These are phyloP conservation scores for Plasmodium vinckei DNA, from an alignment of 169 alveolate genomes.

Conservation along the genomic window DNA sequence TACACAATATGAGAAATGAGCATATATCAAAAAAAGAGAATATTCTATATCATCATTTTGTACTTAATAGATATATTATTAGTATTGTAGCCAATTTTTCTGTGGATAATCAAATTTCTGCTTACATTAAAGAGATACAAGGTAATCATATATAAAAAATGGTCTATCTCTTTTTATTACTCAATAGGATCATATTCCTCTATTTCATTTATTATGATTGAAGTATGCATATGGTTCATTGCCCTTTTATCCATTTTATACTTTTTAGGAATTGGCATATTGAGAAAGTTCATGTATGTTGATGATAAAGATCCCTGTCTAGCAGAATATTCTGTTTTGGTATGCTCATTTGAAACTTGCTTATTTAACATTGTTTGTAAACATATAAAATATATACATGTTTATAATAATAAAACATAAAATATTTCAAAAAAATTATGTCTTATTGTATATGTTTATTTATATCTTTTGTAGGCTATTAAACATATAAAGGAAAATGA, in stretches of 20 bases:
- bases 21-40: slow-evolving; percentile 47
- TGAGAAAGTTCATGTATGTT: slow-evolving; percentile 67
- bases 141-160: slow-evolving; percentile 28
- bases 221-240: neutral
- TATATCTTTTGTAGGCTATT: slow-evolving; percentile 52
- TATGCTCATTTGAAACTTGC: slow-evolving; percentile 4
- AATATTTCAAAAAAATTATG: neutral
- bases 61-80: slow-evolving; percentile 67
- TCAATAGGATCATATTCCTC: too few relatives aligned
- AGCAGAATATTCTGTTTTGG: slow-evolving; percentile 72
- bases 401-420: neutral
- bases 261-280: slow-evolving; percentile 23
- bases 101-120: slow-evolving; percentile 7
- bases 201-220: too few relatives aligned
- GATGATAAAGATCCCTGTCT: slow-evolving; percentile 68
- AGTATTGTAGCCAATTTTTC: slow-evolving; percentile 71
- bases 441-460: neutral
- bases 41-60: slow-evolving; percentile 65
- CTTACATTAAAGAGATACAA: slow-evolving; percentile 30
- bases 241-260: neutral
- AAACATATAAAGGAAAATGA: slow-evolving; percentile 75
- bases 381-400: neutral
- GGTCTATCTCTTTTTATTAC: too few relatives aligned
- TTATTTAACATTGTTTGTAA: slow-evolving; percentile 1
- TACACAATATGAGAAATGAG: slow-evolving; percentile 35